Conservation (phyloP, 2,329 filamentous ascomycete species). For the Neonectria sp. region DNA sequence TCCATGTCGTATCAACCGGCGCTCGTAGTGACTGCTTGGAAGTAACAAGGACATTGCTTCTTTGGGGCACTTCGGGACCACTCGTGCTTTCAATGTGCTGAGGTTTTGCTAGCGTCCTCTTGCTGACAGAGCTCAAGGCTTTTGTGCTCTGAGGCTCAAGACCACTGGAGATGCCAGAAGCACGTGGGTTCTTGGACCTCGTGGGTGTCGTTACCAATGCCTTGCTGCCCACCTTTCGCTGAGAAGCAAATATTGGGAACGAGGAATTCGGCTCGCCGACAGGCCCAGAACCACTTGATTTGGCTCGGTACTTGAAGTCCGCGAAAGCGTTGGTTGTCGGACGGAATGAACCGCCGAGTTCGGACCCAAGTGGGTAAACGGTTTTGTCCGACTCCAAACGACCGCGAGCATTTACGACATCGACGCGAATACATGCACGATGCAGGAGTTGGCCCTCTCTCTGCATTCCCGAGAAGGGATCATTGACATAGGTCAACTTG, state of each 20-base stretch:
- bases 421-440: constrained; percentile 38
- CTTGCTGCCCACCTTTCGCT: neutral
- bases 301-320: constrained; percentile 35
- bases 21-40: too few species aligned
- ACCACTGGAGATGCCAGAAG: neutral
- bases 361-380: constrained; percentile 16
- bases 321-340: constrained; percentile 35
- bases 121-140: neutral
- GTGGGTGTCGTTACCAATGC: neutral
- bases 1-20: neutral
- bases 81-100: neutral
- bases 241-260: neutral
- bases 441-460: constrained; percentile 38
- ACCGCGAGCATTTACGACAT: constrained; percentile 24
- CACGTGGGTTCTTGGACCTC: neutral
- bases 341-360: neutral
- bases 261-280: constrained; percentile 1
- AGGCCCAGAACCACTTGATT: constrained; percentile 25
- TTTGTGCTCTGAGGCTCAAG: neutral
- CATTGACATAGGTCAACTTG: constrained; percentile 45
- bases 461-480: neutral
- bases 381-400: constrained; percentile 24
- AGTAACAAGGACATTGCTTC: neutral
- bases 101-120: neutral
- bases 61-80: neutral